phyloP scores from a whole-genome alignment of 805 yeast species.

The Blastobotrys chiropterorum region DNA sequence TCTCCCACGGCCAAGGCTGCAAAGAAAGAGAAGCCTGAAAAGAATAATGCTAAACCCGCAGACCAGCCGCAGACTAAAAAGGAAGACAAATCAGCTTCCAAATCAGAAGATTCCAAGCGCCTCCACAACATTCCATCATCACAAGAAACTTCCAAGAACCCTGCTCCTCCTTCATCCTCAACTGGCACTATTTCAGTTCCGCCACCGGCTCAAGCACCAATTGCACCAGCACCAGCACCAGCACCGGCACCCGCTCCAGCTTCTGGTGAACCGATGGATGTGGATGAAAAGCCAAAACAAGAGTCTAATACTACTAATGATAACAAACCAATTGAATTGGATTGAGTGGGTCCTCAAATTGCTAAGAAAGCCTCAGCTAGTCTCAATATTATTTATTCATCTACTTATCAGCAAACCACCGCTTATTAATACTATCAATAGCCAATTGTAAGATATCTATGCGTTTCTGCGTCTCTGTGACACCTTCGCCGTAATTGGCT shows the following conservation, averaged over 20 bases:
- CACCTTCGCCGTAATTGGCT: not conserved
- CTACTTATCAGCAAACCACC: conserved; percentile 2
- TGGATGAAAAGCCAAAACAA: not conserved
- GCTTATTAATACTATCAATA: conserved; percentile 12
- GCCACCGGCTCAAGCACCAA: too few relatives aligned
- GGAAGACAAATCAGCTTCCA: not conserved
- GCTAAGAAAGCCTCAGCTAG: too few relatives aligned
- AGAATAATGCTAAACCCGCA: not conserved
- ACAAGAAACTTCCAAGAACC: not conserved
- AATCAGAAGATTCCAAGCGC: not conserved
- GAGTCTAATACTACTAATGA: not conserved
- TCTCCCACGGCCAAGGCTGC: not conserved
- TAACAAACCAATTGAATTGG: not conserved
- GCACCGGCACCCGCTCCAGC: too few relatives aligned
- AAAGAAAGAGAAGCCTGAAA: conserved; percentile 5
- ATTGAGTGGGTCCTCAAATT: not conserved
- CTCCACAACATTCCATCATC: too few relatives aligned
- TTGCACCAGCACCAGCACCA: not conserved
- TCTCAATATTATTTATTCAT: conserved; percentile 1
- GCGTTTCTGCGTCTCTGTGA: conserved; percentile 7
- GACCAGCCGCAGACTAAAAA: conserved; percentile 1
- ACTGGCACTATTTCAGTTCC: too few relatives aligned
- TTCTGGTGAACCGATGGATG: not conserved
- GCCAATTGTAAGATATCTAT: conserved; percentile 10
- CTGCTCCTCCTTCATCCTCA: not conserved